These are phyloP conservation scores for Cryptococcus jaspeensis DNA, from an alignment of 1,284 basidiomycete genomes.

Conservation along the genomic window DNA sequence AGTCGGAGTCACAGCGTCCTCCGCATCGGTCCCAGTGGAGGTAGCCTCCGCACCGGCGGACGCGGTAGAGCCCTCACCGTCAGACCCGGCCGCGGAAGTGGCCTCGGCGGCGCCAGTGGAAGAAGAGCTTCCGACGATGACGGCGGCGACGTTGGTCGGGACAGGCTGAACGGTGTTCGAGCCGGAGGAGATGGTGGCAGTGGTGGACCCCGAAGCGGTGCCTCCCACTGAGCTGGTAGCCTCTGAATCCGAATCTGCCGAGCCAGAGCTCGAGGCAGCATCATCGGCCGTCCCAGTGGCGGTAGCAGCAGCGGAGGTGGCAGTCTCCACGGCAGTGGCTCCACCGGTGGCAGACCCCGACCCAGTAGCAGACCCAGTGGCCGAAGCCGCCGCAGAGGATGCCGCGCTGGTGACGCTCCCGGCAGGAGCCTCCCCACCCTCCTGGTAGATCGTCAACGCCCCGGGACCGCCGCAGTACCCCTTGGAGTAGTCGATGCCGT, in stretches of 20 bases:
- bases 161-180: not conserved
- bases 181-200: too few species aligned
- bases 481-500: constrained; percentile 9
- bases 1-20: too few species aligned
- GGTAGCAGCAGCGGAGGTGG: too few species aligned
- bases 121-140: too few species aligned
- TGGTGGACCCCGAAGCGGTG: not conserved
- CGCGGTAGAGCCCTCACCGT: not conserved
- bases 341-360: too few species aligned
- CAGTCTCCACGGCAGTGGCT: too few species aligned
- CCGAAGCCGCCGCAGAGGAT: not conserved
- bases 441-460: constrained; percentile 13
- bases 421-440: not conserved
- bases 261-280: too few species aligned
- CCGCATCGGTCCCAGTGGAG: not conserved
- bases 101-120: not conserved
- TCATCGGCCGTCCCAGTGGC: too few species aligned
- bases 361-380: too few species aligned
- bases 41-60: not conserved
- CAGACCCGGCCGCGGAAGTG: not conserved
- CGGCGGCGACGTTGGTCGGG: too few species aligned
- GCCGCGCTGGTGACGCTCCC: not conserved
- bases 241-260: not conserved
- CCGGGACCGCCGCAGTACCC: constrained; percentile 14
- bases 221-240: not conserved